These are phyloP conservation scores for Fusarium sacchari DNA, from an alignment of 2,329 filamentous ascomycete species.

Conservation along the genomic window DNA sequence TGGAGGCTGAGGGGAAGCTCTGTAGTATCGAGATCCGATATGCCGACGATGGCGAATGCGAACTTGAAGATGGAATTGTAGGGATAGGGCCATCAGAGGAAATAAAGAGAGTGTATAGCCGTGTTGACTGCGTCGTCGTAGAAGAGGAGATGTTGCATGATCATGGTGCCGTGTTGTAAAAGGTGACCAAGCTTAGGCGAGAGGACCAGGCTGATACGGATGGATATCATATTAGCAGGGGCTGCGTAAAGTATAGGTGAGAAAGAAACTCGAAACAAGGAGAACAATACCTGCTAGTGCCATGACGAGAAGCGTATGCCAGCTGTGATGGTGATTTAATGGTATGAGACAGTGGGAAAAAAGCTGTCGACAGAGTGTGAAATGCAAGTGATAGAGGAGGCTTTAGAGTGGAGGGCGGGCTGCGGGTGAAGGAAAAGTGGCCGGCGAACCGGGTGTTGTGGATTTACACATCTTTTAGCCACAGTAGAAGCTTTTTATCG, in stretches of 20 bases:
- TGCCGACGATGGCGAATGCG: constrained; percentile 1
- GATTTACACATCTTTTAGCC: constrained; percentile 33
- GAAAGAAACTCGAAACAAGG: neutral
- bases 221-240: constrained; percentile 30
- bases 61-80: no score
- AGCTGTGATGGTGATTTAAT: neutral
- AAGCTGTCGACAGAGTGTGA: constrained; percentile 8
- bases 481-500: constrained; percentile 1
- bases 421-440: constrained; percentile 37
- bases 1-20: constrained; percentile 34
- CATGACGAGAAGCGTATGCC: neutral
- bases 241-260: neutral
- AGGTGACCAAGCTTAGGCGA: constrained; percentile 32
- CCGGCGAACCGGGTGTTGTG: constrained; percentile 38
- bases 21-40: constrained; percentile 5
- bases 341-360: neutral
- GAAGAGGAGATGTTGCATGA: neutral
- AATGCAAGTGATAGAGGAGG: constrained; percentile 36
- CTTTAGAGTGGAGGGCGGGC: constrained; percentile 25
- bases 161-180: constrained; percentile 5
- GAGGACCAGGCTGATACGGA: constrained; percentile 18
- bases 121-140: neutral
- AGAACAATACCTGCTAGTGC: neutral
- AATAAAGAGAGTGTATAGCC: neutral
- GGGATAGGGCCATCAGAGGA: neutral